phyloP scores from a whole-genome alignment of 257 asterid species.

The Nicotiana obtusifolia region DNA sequence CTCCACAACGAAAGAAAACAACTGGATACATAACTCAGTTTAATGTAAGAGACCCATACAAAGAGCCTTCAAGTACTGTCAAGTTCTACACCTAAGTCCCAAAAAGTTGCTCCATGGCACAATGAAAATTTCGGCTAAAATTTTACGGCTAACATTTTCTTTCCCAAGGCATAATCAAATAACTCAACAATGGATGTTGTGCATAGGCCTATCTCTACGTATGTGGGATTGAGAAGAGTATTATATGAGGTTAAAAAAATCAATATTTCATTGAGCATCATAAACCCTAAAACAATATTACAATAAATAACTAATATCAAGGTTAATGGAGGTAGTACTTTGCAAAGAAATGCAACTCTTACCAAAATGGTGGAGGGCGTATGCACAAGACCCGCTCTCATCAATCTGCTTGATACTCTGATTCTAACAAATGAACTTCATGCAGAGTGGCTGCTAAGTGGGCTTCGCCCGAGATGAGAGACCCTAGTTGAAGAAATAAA shows the following conservation, averaged over 20 bases:
- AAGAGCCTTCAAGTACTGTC: neutral
- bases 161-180: neutral
- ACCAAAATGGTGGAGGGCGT: conserved; percentile 8
- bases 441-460: conserved; percentile 15
- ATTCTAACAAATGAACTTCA: conserved; percentile 7
- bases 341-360: conserved; percentile 3
- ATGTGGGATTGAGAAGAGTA: neutral
- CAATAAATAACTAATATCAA: conserved; percentile 5
- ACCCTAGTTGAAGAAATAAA: conserved; percentile 52
- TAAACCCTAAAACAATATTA: conserved; percentile 7
- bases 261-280: neutral
- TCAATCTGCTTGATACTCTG: conserved; percentile 4
- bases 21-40: neutral
- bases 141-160: neutral
- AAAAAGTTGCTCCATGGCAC: neutral
- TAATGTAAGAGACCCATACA: neutral
- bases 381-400: conserved; percentile 4
- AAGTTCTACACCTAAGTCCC: neutral
- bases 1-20: neutral
- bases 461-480: conserved; percentile 61
- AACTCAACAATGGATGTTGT: neutral
- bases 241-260: neutral
- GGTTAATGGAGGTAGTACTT: neutral
- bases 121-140: neutral
- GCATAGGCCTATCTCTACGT: neutral